phyloP scores from a whole-genome alignment of 768 basidiomycete genomes.

The Neoboletus subvelutipes region DNA sequence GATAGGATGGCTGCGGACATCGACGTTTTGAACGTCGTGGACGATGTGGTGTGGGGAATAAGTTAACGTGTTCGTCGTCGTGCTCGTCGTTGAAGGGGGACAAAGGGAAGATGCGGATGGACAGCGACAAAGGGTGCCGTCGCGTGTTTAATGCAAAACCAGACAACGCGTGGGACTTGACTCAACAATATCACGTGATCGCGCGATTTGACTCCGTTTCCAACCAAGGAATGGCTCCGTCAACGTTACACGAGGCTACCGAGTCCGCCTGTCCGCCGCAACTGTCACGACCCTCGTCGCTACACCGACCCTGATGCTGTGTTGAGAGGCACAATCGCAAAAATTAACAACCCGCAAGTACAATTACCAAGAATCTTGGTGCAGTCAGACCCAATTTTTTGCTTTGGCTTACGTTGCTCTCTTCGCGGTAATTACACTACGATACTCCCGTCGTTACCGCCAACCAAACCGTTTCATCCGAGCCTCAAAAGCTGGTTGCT shows the following conservation, averaged over 20 bases:
- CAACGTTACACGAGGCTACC: conserved; percentile 37
- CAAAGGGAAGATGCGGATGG: conserved; percentile 16
- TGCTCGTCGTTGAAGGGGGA: conserved; percentile 17
- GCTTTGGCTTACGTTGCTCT: not conserved
- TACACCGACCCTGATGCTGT: not conserved
- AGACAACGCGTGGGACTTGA: conserved; percentile 29
- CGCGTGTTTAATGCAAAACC: conserved; percentile 32
- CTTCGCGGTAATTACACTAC: not conserved
- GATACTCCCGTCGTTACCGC: not conserved
- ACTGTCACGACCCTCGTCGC: not conserved
- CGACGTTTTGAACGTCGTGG: conserved; percentile 5
- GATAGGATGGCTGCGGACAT: conserved; percentile 30
- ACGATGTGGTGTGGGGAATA: conserved; percentile 16
- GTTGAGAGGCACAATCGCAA: not conserved
- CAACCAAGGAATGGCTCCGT: conserved; percentile 15
- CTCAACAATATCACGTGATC: conserved; percentile 38
- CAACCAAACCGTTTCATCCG: not conserved
- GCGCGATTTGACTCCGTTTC: conserved; percentile 25
- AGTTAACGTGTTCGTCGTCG: conserved; percentile 22
- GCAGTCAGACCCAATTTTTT: not conserved
- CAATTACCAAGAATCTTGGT: not conserved
- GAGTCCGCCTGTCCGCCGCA: not conserved
- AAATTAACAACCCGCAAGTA: not conserved
- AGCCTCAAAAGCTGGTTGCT: not conserved
- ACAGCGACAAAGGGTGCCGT: conserved; percentile 11